phyloP scores from a whole-genome alignment of 2,329 filamentous ascomycete genomes.

The Trichoderma asperellum region DNA sequence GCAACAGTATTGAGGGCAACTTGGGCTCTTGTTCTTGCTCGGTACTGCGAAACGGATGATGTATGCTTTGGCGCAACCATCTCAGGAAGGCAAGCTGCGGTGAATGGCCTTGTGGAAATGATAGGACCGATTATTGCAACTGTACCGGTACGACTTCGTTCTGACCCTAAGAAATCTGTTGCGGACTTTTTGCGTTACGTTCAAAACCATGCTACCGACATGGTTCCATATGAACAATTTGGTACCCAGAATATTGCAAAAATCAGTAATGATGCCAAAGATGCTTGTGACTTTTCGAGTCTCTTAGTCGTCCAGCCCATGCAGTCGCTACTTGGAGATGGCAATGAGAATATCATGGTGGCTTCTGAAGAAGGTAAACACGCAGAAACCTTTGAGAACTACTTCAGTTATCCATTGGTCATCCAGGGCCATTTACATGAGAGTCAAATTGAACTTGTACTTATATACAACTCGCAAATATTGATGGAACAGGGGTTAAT shows the following conservation, averaged over 20 bases:
- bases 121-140: constrained; percentile 22
- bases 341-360: constrained; percentile 7
- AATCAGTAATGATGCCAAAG: constrained; percentile 25
- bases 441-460: constrained; percentile 10
- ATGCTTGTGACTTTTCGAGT: constrained; percentile 26
- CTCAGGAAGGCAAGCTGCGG: constrained; percentile 15
- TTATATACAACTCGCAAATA: constrained; percentile 7
- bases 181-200: constrained; percentile 9
- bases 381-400: constrained; percentile 1
- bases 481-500: not conserved
- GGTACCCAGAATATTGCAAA: constrained; percentile 14
- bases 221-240: constrained; percentile 20
- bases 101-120: constrained; percentile 5
- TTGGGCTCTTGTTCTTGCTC: constrained; percentile 16
- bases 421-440: constrained; percentile 17
- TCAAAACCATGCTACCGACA: constrained; percentile 13
- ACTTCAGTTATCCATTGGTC: constrained; percentile 21
- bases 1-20: constrained; percentile 22
- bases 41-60: constrained; percentile 14
- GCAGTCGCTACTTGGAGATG: constrained; percentile 10
- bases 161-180: not conserved
- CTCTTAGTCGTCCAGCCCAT: constrained; percentile 28
- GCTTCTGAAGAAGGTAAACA: not conserved
- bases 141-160: constrained; percentile 16
- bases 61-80: constrained; percentile 21